phyloP scores from a whole-genome alignment of 2,329 filamentous ascomycete genomes.

The Phaeosphaeria sp. region DNA sequence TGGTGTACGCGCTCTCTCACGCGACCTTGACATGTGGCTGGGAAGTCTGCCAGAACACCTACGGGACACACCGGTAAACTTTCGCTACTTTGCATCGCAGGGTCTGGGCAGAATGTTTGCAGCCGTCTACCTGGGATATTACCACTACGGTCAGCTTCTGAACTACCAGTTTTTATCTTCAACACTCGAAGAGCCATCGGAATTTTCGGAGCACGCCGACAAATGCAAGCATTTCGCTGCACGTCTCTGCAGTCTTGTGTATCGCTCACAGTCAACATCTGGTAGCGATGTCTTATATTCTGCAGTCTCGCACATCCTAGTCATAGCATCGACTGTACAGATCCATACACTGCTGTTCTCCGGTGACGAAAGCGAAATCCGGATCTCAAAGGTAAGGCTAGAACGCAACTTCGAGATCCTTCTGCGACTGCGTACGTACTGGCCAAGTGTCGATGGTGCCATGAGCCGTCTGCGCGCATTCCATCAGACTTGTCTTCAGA shows the following conservation, averaged over 20 bases:
- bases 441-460: conserved; percentile 31
- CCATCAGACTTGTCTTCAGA: conserved; percentile 32
- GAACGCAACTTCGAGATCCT: conserved; percentile 34
- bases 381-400: conserved; percentile 26
- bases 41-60: conserved; percentile 29
- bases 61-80: conserved; percentile 30
- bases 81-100: conserved; percentile 26
- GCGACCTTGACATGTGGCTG: conserved; percentile 26
- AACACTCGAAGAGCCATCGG: conserved; percentile 15
- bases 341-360: conserved; percentile 33
- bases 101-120: conserved; percentile 31
- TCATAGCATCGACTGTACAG: conserved; percentile 31
- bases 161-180: conserved; percentile 31
- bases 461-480: conserved; percentile 34
- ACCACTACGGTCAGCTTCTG: conserved; percentile 30
- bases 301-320: conserved; percentile 30
- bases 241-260: conserved; percentile 29
- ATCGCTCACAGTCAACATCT: conserved; percentile 25
- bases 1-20: conserved; percentile 24
- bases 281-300: conserved; percentile 31
- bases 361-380: conserved; percentile 24
- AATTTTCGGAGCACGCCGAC: conserved; percentile 23
- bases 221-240: conserved; percentile 31
- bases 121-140: conserved; percentile 31
- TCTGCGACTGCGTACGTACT: conserved; percentile 26